Base-by-base conservation (phyloP, 768 basidiomycete genomes). In the Lactifluus volemus region DNA sequence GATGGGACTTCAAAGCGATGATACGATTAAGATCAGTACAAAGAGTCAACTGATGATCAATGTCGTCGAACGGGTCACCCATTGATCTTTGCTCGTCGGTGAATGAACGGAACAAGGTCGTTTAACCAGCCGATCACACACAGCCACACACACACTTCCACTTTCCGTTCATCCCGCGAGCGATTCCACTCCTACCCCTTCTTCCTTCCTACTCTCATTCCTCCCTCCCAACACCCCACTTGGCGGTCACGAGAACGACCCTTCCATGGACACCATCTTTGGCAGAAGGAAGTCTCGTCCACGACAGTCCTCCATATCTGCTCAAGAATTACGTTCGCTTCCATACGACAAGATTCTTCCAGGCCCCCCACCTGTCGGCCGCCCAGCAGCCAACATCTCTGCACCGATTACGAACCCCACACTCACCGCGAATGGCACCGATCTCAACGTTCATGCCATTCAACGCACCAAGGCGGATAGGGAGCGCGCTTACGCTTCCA, bases 341-440 rank as follows among this genome's bases (percentile, higher is more conserved):
- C 88, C 88, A 21, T 89, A 89, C 70, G 86, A 89, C 75, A 82
- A 78, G 70, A 77, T 86, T 39, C 77, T 77, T 21, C 73, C 81
- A n/a, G 74, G 81, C 55, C 81, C 85, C 50, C 87, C 88, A 29
- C 67, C 86, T 42, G 81, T 82, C 52, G 75, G 73, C 25, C 77
- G 65, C 42, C 15, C 53, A 32, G 4, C 48, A 11, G 55, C 73
- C 21, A 71, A 65, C 52, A 92, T 92, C 65, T 91, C 88, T 34
- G 90, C 89, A 5, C 89, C 89, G 8, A 85, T 87, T 67, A 90
- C 89, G 29, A 92, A 92, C 68, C 89, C 89, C 6, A 83, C 84
- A 12, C 81, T 92, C 58, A 89, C 88, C 2, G 61, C 79, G 48
- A 77, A 81, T 65, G 90, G 89, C 42, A 84, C 85, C 10, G 87